Evolutionary conservation across 2,329 filamentous ascomycete species (phyloP).

Genomic region (Fragosphaeria purpurea): DNA sequence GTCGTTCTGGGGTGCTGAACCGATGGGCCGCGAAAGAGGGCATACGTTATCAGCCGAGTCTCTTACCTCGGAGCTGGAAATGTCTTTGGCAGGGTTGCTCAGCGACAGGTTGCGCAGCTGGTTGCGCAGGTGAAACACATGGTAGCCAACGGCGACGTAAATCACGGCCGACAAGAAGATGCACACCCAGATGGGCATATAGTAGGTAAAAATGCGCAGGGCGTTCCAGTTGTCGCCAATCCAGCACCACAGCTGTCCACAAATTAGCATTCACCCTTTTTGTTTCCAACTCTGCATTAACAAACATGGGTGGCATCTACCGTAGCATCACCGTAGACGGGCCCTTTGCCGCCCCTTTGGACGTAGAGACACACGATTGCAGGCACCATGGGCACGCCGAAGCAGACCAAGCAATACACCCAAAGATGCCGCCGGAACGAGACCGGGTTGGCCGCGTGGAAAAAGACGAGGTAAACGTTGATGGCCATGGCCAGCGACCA

Average conservation of each 20-base stretch:
- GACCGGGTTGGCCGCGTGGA: constrained; percentile 49
- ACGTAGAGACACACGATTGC: constrained; percentile 56
- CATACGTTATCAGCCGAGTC: constrained; percentile 26
- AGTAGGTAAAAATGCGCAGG: constrained; percentile 51
- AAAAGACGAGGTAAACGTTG: constrained; percentile 66
- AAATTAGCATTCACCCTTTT: not conserved
- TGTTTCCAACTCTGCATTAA: no score
- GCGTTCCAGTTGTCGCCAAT: constrained; percentile 43
- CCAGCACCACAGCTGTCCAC: constrained; percentile 51
- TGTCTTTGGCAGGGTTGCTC: constrained; percentile 29
- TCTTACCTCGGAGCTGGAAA: constrained; percentile 17
- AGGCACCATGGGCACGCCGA: constrained; percentile 60
- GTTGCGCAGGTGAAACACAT: constrained; percentile 50
- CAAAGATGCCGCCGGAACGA: constrained; percentile 64
- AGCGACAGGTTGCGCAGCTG: constrained; percentile 43
- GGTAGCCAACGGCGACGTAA: constrained; percentile 47
- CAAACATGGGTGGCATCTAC: constrained; percentile 25
- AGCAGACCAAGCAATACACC: constrained; percentile 60
- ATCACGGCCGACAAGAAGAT: constrained; percentile 44
- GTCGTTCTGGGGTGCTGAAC: no score
- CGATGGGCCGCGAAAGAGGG: not conserved
- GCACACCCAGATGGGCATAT: constrained; percentile 52
- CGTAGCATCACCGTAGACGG: constrained; percentile 47
- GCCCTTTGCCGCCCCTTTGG: constrained; percentile 23
- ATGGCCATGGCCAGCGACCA: constrained; percentile 76